These are phyloP conservation scores for Dendrocalamus latiflorus DNA, from an alignment of 202 grass and related monocot species.

Conservation along the genomic window DNA sequence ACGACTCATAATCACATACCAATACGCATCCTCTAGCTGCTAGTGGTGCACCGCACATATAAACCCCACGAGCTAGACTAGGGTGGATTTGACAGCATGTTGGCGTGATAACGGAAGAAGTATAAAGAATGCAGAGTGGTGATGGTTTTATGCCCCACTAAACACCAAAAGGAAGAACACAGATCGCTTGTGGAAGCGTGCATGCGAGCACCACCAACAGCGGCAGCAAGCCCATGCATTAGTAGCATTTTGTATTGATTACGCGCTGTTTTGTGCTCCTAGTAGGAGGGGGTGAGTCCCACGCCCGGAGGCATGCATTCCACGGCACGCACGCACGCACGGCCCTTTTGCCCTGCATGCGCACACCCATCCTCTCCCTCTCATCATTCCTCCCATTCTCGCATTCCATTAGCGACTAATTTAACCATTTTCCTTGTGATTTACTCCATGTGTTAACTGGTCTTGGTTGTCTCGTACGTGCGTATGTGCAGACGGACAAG, in stretches of 20 bases:
- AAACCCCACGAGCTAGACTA: neutral
- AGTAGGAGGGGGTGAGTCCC: slow-evolving; percentile 34
- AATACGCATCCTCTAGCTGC: neutral
- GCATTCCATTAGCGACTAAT: slow-evolving; percentile 1
- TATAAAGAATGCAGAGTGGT: slow-evolving; percentile 44
- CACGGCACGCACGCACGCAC: too few relatives aligned
- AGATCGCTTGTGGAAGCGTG: slow-evolving; percentile 60
- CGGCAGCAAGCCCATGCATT: slow-evolving; percentile 13
- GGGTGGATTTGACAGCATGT: slow-evolving; percentile 31
- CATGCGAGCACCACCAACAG: slow-evolving; percentile 53
- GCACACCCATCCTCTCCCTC: slow-evolving; percentile 13
- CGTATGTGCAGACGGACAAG: slow-evolving; percentile 87
- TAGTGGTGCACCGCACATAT: slow-evolving; percentile 1
- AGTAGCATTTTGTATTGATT: slow-evolving; percentile 38
- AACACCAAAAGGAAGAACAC: slow-evolving; percentile 37
- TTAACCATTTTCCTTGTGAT: slow-evolving; percentile 22
- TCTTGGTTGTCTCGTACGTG: neutral
- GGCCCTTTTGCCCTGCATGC: slow-evolving; percentile 48
- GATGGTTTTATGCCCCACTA: slow-evolving; percentile 46
- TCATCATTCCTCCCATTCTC: slow-evolving; percentile 39
- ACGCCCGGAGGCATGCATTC: slow-evolving; percentile 40
- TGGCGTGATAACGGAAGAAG: slow-evolving; percentile 26
- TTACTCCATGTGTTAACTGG: neutral
- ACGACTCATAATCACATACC: neutral
- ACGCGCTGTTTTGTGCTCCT: slow-evolving; percentile 19